Evolutionary conservation across 2,329 filamentous ascomycete genomes (phyloP), one percentile per base, ranked within the genome.

Genomic region (Emericellopsis atlantica): DNA sequence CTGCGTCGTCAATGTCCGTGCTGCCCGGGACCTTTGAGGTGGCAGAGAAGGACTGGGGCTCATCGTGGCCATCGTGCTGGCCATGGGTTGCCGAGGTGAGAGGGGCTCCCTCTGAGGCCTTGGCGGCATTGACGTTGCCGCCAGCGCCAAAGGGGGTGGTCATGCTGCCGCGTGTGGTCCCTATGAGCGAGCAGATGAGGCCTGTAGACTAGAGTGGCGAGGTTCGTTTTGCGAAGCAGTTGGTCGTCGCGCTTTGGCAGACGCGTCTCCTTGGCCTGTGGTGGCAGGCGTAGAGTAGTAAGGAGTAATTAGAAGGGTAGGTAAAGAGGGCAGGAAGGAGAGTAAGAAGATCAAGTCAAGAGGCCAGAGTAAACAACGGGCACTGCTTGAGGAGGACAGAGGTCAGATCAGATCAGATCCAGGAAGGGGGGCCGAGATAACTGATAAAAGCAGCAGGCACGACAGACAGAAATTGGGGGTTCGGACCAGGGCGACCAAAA

Each of bases 61-160:
- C 31, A n/a, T 40, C 37, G 18, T 16, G 14, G 14, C n/a, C 31
- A 22, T 40, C 37, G 29, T 33, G 37, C 10, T 40, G 37, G 26
- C 24, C 37, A 4, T 32, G 31, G 18, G 37, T 23, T 4, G 2
- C 12, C 21, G 37, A 32, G 7, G 37, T 40, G 14, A 33, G 18
- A 10, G 40, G 33, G n/a, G 38, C 38, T 3, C 26, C 31, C 24
- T 40, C 23, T 15, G 24, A 21, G 14, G 18, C 24, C 38, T 15
- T 16, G 31, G 39, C 23, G 5, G 40, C 40, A 24, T 41, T 33
- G 12, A 15, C 22, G 23, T 36, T 41, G 40, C 32, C 34, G 32
- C 11, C 23, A 16, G 21, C 34, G 10, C 9, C 33, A 22, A 42
- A 39, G 8, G 40, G 40, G 15, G 40, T 42, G 9, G 40, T 36